A percentile compares a stretch with the other conserved stretches of the same genome.
phyloP scores from a whole-genome alignment of 495 filamentous ascomycete species.

The Hypoxylon fuscum region DNA sequence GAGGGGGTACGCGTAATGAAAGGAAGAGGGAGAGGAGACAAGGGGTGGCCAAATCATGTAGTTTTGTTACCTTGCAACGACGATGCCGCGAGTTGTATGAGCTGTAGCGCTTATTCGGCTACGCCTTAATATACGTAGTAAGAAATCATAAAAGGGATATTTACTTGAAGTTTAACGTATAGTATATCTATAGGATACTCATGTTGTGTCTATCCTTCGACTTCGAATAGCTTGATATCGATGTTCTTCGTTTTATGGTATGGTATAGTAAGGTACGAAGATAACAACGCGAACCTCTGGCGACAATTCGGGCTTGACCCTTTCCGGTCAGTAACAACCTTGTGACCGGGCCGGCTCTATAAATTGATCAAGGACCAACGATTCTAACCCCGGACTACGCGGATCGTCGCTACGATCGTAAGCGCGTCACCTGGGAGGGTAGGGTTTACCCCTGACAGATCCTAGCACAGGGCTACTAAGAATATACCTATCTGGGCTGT shows the following conservation, averaged over 20 bases:
- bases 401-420: conserved; percentile 39
- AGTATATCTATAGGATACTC: too few species aligned
- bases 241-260: too few species aligned
- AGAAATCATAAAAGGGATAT: too few species aligned
- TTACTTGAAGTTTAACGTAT: too few species aligned
- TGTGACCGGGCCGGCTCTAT: conserved; percentile 31
- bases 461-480: conserved; percentile 22
- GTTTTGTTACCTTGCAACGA: background rate
- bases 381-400: conserved; percentile 38
- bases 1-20: conserved; percentile 32
- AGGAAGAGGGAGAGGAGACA: conserved; percentile 9
- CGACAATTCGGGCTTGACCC: background rate
- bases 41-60: conserved; percentile 8
- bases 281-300: background rate
- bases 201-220: too few species aligned
- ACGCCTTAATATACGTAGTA: too few species aligned
- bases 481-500: conserved; percentile 20
- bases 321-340: conserved; percentile 25
- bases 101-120: background rate
- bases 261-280: too few species aligned
- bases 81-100: background rate
- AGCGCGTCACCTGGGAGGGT: conserved; percentile 40
- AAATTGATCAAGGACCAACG: conserved; percentile 37
- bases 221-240: too few species aligned
- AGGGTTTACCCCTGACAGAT: conserved; percentile 32